Evolutionary conservation across 371 early-diverging fungal species (phyloP).

Genomic region (Mortierella sp.): DNA sequence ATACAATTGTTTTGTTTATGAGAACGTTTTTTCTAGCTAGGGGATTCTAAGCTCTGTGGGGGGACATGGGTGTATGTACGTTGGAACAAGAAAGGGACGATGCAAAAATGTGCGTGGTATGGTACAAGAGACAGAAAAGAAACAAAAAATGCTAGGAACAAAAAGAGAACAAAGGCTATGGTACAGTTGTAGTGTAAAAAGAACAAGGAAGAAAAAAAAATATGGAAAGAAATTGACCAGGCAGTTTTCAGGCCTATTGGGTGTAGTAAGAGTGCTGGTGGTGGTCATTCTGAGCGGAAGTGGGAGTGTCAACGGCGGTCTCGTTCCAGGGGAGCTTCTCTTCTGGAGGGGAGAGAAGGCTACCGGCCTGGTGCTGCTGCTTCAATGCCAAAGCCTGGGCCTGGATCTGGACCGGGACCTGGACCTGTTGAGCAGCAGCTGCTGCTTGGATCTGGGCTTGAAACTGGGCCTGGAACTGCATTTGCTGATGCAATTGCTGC

Average conservation of each 20-base stretch:
- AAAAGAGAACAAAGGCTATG: constrained; percentile 4
- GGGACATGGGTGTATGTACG: background rate
- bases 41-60: background rate
- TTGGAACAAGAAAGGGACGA: background rate
- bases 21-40: background rate
- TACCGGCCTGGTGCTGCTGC: constrained; percentile 11
- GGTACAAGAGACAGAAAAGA: background rate
- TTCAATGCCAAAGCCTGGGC: background rate
- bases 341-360: constrained; percentile 43
- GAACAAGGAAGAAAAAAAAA: background rate
- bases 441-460: background rate
- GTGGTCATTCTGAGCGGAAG: constrained; percentile 17
- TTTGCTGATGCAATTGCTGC: background rate
- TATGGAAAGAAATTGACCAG: background rate
- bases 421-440: background rate
- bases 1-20: background rate
- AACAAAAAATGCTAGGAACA: background rate
- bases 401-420: background rate
- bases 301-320: background rate
- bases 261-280: background rate
- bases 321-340: constrained; percentile 37
- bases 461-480: constrained; percentile 6
- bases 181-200: constrained; percentile 6
- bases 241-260: background rate
- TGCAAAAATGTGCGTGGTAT: background rate